Evolutionary conservation across 768 basidiomycete species (phyloP), one percentile per base, ranked within the genome.

Genomic region (Calocybe cyanea): DNA sequence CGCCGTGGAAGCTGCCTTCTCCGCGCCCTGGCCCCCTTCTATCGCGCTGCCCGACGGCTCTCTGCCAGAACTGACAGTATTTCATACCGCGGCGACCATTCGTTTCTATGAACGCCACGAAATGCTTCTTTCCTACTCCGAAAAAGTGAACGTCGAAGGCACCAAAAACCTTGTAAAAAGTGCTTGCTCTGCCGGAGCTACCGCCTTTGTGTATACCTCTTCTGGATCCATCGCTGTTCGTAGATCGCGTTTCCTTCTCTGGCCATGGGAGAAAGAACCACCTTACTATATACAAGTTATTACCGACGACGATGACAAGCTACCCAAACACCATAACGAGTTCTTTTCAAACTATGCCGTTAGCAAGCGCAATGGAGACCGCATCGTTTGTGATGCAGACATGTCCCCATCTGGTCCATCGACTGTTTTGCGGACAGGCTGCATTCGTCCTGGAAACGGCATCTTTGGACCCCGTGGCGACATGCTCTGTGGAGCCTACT

Each of bases 341-440:
- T 85, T 81, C 59, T 88, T 87, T 63, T 89, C 87, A 10, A 90
- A 89, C 58, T 90, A 90, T 46, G 85, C 87, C 0, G 75, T 67
- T 18, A 78, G 83, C 32, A 90, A 90, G 58, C 55, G 66, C 7
- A 62, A 67, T 20, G 86, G 77, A 1, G 87, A 90, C 58, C 51
- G 43, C 52, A 56, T 52, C 60, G 77, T 61, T 53, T 77, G 65
- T 43, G 63, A 47, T 14, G 57, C 66, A 4, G 72, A 73, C 52
- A 61, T 57, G 15, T 52, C 64, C 15, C 49, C 49, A 6, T 64
- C 66, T 2, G 61, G 63, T 11, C 43, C 43, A 6, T 54, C 49
- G 17, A 55, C 68, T 10, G 25, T 28, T 28, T 59, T 89, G 36
- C 73, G 83, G 41, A 89, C 86, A 7, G 86, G 87, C 0, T 83